Base-by-base conservation (phyloP, 2,329 filamentous ascomycete species). In the Rugonectria rugulosa region DNA sequence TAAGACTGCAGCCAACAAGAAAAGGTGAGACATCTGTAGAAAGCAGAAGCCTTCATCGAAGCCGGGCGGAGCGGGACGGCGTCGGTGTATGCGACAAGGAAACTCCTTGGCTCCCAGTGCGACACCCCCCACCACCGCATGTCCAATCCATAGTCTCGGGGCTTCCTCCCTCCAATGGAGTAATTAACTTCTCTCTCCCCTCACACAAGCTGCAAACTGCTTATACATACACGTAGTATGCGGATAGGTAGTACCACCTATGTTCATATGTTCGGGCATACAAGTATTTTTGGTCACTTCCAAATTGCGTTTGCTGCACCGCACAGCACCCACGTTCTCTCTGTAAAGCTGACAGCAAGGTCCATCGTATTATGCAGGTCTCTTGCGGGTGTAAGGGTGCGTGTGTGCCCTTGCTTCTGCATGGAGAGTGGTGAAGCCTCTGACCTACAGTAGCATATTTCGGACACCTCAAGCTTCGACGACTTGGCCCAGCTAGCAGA, bases 121-220 rank as follows among this genome's bases (percentile, higher is more conserved):
- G 48, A 47, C 49, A 23, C 53, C 56, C 52, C 51, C 51, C 56
- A 54, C 63, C 53, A 50, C 55, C 51, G 54, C 48, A 62, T 56
- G 58, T 50, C 53, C 46, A n/a, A 57, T 55, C 64, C 62, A 51
- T 46, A 59, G 59, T 47, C 49, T 65, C 57, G 56, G 57, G 45
- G 59, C 36, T 48, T 43, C 56, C 51, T 53, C 46, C 37, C 46
- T 27, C n/a, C n/a, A n/a, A n/a, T n/a, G n/a, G n/a, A n/a, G n/a
- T n/a, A n/a, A n/a, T n/a, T n/a, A n/a, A n/a, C n/a, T n/a, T n/a
- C n/a, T n/a, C n/a, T n/a, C n/a, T n/a, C n/a, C n/a, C n/a, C n/a
- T n/a, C n/a, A n/a, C n/a, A n/a, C n/a, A n/a, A n/a, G n/a, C n/a
- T n/a, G n/a, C n/a, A n/a, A n/a, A n/a, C n/a, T n/a, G n/a, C n/a